A percentile compares a stretch with the other conserved stretches of the same genome.
Conservation (phyloP, 2,329 filamentous ascomycete genomes). For the Coniochaeta prunicola region DNA sequence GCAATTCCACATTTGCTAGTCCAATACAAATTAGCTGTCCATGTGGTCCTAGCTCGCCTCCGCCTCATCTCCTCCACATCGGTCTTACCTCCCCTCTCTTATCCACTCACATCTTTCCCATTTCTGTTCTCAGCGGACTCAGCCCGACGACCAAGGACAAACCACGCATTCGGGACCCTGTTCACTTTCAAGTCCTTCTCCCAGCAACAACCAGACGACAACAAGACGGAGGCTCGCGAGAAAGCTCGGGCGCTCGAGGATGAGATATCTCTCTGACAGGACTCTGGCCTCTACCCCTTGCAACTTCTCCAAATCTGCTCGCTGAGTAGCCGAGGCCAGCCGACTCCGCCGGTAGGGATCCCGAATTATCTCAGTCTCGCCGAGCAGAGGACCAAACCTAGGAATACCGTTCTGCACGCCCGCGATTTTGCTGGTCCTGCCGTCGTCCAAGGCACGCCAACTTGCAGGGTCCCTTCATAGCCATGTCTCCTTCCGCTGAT, state of each 20-base stretch:
- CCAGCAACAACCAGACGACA: background rate
- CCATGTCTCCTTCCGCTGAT: slow-evolving; percentile 31
- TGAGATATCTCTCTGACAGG: background rate
- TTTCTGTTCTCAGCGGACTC: background rate
- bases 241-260: background rate
- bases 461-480: slow-evolving; percentile 10
- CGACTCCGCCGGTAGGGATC: background rate
- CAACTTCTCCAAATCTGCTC: background rate
- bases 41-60: slow-evolving; percentile 1
- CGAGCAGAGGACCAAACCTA: background rate
- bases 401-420: background rate
- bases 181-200: background rate
- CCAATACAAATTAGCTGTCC: background rate
- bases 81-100: background rate
- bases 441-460: background rate
- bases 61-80: slow-evolving; percentile 1
- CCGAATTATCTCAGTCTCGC: background rate
- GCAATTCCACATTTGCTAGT: slow-evolving; percentile 3
- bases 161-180: background rate
- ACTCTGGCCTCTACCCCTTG: background rate
- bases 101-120: background rate
- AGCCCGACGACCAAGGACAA: background rate
- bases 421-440: background rate
- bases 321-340: background rate
- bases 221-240: background rate